Base-by-base conservation (phyloP, 352 stramenopile genomes). In the Globisporangium paroecandrum region DNA sequence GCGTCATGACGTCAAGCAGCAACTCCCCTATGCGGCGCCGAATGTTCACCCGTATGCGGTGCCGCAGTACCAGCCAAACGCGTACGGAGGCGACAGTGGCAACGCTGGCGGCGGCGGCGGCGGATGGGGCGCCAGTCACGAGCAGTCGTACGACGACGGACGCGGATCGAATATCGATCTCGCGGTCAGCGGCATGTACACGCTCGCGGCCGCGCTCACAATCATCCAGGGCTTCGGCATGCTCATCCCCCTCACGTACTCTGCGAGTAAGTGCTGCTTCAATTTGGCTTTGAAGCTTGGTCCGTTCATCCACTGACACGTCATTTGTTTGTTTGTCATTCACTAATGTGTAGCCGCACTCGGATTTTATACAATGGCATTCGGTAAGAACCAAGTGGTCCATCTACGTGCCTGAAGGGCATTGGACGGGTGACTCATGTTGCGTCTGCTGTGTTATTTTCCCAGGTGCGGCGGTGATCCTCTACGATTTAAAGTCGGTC, bases 111-210 rank as follows among this genome's bases (percentile, higher is more conserved):
- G 68, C 24, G 55, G 69, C 38, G 77, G 74, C 24, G 55, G 69
- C 38, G 77, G 74, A 1, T 89, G 83, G 76, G 80, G 78, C n/a
- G 62, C 51, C 51, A 69, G 69, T 1, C 71, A 81, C 58, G 71
- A 87, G 20, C 71, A 78, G 18, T 51, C 67, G 47, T 78, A 79
- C 25, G 80, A 88, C 49, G 78, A 79, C 46, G 75, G 59, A 56
- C 73, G 78, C 49, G 75, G 74, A 58, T 77, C 78, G 57, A 87
- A 73, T 22, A 85, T 95, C 68, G 87, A 95, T 68, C 85, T 95
- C 22, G 77, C 90, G 25, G 89, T 95, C 49, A 93, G 85, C 56
- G 87, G 87, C 57, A 87, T 95, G 82, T 95, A 95, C 81, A 95
- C 87, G 41, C 74, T 95, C 38, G 83, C 87, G 4, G 86, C 87